These are phyloP conservation scores for Lentithecium fluviatile DNA, from an alignment of 495 filamentous ascomycete genomes.

Conservation along the genomic window DNA sequence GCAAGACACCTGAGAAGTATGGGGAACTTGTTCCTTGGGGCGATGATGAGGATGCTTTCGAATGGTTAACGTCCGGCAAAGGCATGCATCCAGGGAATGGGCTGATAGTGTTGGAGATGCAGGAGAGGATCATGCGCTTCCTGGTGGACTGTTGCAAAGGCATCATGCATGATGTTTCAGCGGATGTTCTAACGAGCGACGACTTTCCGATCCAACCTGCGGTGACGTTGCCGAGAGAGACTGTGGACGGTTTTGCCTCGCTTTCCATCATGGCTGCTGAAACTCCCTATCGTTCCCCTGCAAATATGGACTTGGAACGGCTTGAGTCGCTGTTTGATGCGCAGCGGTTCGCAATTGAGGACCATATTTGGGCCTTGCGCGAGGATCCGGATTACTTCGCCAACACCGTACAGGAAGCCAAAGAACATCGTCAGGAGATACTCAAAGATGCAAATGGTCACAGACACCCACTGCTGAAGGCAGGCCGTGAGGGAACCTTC, in stretches of 20 bases:
- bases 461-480: conserved; percentile 36
- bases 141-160: conserved; percentile 44
- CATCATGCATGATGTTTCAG: conserved; percentile 50
- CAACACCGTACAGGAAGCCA: conserved; percentile 37
- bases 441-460: conserved; percentile 40
- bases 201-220: conserved; percentile 38
- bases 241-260: conserved; percentile 33
- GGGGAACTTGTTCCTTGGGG: conserved; percentile 48
- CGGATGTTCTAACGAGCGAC: conserved; percentile 20
- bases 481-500: conserved; percentile 29
- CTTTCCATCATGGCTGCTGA: conserved; percentile 45
- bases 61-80: conserved; percentile 35
- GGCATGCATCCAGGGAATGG: conserved; percentile 48
- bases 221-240: conserved; percentile 24
- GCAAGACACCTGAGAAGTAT: conserved; percentile 43
- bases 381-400: conserved; percentile 58
- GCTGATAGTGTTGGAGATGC: conserved; percentile 49
- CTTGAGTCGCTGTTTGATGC: conserved; percentile 47
- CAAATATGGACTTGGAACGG: conserved; percentile 44
- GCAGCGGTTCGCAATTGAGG: conserved; percentile 44
- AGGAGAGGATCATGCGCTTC: conserved; percentile 48
- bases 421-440: conserved; percentile 48
- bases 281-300: conserved; percentile 50
- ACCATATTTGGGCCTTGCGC: conserved; percentile 54
- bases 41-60: conserved; percentile 44